These are phyloP conservation scores for Microbotryomycetes sp. DNA, from an alignment of 1,284 basidiomycete genomes.

Conservation along the genomic window DNA sequence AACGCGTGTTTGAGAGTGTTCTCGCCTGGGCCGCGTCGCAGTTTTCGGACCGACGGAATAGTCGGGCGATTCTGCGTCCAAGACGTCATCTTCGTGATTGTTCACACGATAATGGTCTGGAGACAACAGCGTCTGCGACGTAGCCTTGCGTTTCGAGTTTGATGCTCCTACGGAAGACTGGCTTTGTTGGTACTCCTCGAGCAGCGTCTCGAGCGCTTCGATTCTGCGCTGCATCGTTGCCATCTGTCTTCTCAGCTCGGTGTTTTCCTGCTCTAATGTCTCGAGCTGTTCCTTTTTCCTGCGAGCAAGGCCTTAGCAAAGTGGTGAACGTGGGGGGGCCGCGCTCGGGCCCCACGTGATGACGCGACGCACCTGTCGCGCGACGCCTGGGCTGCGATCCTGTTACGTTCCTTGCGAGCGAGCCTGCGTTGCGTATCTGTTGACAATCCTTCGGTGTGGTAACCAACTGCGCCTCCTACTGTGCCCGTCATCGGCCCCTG, in stretches of 20 bases:
- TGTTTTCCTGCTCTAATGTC: neutral
- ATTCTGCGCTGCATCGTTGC: neutral
- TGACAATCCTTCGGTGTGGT: neutral
- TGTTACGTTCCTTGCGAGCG: slow-evolving; percentile 19
- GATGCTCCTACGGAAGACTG: neutral
- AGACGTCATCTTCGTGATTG: too few relatives aligned
- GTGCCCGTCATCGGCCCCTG: too few relatives aligned
- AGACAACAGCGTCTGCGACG: neutral
- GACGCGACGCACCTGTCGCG: slow-evolving; percentile 8
- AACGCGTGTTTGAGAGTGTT: too few relatives aligned
- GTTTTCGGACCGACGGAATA: too few relatives aligned
- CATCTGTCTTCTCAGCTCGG: neutral
- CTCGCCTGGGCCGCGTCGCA: too few relatives aligned
- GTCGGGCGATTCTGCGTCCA: too few relatives aligned
- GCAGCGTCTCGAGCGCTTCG: neutral
- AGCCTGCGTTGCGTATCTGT: neutral
- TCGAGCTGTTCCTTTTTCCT: slow-evolving; percentile 5
- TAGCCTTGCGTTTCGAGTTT: slow-evolving; percentile 2
- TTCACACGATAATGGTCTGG: neutral
- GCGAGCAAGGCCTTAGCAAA: neutral
- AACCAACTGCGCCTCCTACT: neutral
- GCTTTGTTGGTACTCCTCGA: neutral
- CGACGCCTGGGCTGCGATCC: slow-evolving; percentile 16
- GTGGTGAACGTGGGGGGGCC: neutral
- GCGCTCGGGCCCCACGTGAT: neutral